These are phyloP conservation scores for Vanilla planifolia DNA, from an alignment of 106 monocot genomes.

Conservation along the genomic window DNA sequence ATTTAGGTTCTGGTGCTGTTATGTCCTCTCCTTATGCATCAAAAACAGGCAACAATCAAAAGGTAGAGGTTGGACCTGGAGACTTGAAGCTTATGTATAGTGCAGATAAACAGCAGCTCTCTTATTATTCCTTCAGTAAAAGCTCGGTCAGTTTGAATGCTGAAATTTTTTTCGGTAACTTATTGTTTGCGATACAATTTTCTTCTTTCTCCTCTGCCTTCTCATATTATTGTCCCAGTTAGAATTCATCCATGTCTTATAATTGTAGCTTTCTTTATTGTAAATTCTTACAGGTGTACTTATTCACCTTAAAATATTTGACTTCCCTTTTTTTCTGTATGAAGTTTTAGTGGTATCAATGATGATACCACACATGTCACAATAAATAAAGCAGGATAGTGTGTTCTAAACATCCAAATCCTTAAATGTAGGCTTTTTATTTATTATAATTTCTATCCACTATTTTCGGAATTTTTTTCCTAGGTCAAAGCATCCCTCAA, in stretches of 20 bases:
- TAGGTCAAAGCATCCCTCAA: slow-evolving; percentile 59
- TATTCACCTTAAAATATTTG: too few species aligned
- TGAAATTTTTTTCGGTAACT: neutral
- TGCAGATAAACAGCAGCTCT: slow-evolving; percentile 37
- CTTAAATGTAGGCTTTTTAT: too few species aligned
- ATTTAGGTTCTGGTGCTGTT: slow-evolving; percentile 30
- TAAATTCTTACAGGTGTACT: too few species aligned
- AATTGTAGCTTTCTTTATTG: too few species aligned
- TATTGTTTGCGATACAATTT: neutral
- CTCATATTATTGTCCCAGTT: neutral
- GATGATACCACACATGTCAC: too few species aligned
- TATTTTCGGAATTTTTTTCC: slow-evolving; percentile 7
- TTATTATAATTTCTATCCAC: neutral
- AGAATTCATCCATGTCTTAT: neutral
- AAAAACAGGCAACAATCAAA: slow-evolving; percentile 17
- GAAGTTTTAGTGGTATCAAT: too few species aligned
- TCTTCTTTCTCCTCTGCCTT: neutral
- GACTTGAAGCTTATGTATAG: slow-evolving; percentile 70
- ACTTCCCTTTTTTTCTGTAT: too few species aligned
- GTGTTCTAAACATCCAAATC: too few species aligned
- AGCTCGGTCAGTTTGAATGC: slow-evolving; percentile 38
- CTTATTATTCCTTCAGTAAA: slow-evolving; percentile 50
- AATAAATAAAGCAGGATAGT: neutral
- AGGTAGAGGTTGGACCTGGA: slow-evolving; percentile 57
- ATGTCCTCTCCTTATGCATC: slow-evolving; percentile 32